These are phyloP conservation scores for Brasenia schreberi DNA, from an alignment of 164 flowering plant genomes.

Conservation along the genomic window DNA sequence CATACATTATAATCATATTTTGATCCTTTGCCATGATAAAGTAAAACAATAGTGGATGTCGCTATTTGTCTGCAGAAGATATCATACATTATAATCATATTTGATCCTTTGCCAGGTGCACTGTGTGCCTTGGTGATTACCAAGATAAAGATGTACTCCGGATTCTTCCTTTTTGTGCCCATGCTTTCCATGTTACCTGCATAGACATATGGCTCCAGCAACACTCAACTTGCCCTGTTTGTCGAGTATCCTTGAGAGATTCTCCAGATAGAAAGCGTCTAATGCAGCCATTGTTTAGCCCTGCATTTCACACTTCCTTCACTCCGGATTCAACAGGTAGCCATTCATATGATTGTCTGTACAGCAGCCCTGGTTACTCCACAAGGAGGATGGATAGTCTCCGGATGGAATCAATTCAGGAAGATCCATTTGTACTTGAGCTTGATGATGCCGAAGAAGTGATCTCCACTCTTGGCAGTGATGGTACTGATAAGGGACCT, in stretches of 20 bases:
- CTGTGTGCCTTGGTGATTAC: slow-evolving; percentile 78
- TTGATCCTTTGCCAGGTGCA: slow-evolving; percentile 42
- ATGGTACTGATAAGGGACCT: background rate
- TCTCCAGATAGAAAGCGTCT: slow-evolving; percentile 45
- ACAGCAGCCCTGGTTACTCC: slow-evolving; percentile 21
- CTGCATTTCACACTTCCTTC: slow-evolving; percentile 41
- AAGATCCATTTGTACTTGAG: slow-evolving; percentile 24
- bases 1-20: no score
- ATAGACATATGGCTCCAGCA: slow-evolving; percentile 92
- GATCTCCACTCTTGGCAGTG: background rate
- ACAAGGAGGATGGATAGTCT: slow-evolving; percentile 22
- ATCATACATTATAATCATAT: background rate
- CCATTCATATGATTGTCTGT: slow-evolving; percentile 28
- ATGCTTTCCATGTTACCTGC: slow-evolving; percentile 73
- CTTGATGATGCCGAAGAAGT: slow-evolving; percentile 7
- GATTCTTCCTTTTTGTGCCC: slow-evolving; percentile 80
- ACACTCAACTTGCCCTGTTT: slow-evolving; percentile 88
- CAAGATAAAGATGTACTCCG: slow-evolving; percentile 59
- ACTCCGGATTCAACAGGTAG: slow-evolving; percentile 17
- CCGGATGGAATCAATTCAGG: slow-evolving; percentile 33
- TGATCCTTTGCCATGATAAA: no score
- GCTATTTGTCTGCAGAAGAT: no score
- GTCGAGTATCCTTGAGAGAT: slow-evolving; percentile 68
- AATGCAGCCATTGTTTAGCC: slow-evolving; percentile 73
- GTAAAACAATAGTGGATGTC: no score